Evolutionary conservation across 257 asterid species (phyloP).

Genomic region (Thymus quinquecostatus): DNA sequence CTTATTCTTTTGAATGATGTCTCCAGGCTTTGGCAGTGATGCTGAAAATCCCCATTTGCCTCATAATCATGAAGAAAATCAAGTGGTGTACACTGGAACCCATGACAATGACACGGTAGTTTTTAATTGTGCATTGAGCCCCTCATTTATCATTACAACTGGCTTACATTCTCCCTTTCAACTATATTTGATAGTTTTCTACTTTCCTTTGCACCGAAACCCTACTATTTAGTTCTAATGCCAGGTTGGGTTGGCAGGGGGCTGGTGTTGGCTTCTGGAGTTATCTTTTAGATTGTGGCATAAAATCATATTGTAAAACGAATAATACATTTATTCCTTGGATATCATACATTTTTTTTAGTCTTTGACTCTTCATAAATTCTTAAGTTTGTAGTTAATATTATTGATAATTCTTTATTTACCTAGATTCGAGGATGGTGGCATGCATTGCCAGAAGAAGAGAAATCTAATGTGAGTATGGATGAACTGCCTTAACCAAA

Average conservation of each 20-base stretch:
- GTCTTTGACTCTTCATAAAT: background rate
- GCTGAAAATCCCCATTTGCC: slow-evolving; percentile 96
- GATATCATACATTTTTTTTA: background rate
- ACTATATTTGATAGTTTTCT: slow-evolving; percentile 10
- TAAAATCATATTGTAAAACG: background rate
- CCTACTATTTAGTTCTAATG: background rate
- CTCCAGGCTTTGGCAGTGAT: slow-evolving; percentile 91
- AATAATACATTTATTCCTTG: background rate
- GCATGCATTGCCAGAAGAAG: slow-evolving; percentile 72
- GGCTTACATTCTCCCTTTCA: slow-evolving; percentile 14
- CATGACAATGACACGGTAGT: slow-evolving; percentile 97
- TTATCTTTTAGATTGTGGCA: background rate
- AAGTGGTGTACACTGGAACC: slow-evolving; percentile 98
- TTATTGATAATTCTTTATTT: slow-evolving; percentile 15
- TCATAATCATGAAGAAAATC: slow-evolving; percentile 93
- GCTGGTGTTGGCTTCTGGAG: background rate
- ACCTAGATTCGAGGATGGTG: slow-evolving; percentile 94
- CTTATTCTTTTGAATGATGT: slow-evolving; percentile 23
- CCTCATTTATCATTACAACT: background rate
- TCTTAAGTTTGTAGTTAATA: background rate
- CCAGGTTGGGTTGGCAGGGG: background rate
- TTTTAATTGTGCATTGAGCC: slow-evolving; percentile 23
- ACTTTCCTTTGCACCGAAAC: slow-evolving; percentile 4
- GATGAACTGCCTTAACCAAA: slow-evolving; percentile 16
- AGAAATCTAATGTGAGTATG: slow-evolving; percentile 73